Conservation (phyloP, 1,284 basidiomycete species). For the Cerioporus squamosus region DNA sequence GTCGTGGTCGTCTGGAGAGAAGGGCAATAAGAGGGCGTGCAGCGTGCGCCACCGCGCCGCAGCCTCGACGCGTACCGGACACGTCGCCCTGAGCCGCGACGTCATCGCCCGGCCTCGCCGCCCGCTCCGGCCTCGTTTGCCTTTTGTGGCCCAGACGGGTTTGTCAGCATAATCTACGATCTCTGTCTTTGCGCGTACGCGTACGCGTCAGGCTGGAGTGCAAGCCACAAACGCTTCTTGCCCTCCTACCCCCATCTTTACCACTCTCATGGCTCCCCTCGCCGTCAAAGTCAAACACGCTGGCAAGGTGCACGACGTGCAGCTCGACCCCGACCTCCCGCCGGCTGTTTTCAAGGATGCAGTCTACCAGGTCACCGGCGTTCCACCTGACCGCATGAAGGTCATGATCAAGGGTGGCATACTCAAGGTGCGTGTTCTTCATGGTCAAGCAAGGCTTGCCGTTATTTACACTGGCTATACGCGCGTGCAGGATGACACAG, state of each 20-base stretch:
- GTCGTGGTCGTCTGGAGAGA: constrained; percentile 5
- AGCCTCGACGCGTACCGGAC: constrained; percentile 11
- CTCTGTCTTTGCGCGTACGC: constrained; percentile 22
- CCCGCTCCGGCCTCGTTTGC: too few species aligned
- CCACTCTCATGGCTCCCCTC: constrained; percentile 59
- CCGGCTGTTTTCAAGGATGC: constrained; percentile 82
- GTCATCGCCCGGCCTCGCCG: constrained; percentile 17
- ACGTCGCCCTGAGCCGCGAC: constrained; percentile 23
- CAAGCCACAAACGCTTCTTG: constrained; percentile 10
- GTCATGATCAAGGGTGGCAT: constrained; percentile 97
- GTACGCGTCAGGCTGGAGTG: constrained; percentile 11
- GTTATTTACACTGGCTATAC: neutral
- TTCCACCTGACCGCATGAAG: constrained; percentile 93
- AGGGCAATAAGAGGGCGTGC: constrained; percentile 1
- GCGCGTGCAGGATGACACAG: constrained; percentile 76
- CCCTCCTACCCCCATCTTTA: constrained; percentile 7
- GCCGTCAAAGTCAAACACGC: constrained; percentile 89
- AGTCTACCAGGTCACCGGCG: constrained; percentile 83
- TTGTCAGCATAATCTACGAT: constrained; percentile 20
- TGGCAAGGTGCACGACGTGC: constrained; percentile 75
- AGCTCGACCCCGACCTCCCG: constrained; percentile 72
- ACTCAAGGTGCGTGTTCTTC: constrained; percentile 66
- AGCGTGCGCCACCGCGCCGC: neutral
- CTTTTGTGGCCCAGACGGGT: constrained; percentile 3
- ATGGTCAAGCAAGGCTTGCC: too few species aligned